Base-by-base conservation (phyloP, 2,329 filamentous ascomycete genomes). In the Dactylonectria estremocensis region DNA sequence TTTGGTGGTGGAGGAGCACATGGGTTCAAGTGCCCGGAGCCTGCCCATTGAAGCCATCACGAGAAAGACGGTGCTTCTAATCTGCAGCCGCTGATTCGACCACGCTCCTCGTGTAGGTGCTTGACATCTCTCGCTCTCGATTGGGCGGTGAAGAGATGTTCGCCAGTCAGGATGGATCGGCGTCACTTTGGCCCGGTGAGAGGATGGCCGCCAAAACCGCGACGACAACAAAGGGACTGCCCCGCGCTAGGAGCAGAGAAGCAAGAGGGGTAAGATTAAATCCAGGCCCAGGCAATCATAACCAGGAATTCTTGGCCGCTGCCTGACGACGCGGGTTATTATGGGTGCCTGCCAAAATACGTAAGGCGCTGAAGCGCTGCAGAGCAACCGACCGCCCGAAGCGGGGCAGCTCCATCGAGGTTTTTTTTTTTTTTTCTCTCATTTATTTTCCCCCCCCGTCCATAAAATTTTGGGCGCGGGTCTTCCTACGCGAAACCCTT, bases 401-500 rank as follows among this genome's bases (percentile, higher is more conserved):
- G 67, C 67, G 67, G 67, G 67, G 67, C 67, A 64, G 28, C 56
- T 56, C 54, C 57, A 35, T 60, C 28, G 40, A 43, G 37, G 54
- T 64, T 67, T 65, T 71, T 70, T 74, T 49, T 67, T 71, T 54
- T 54, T 28, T 45, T 49, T 57, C 33, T 18, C n/a, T 52, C 14
- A 43, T 59, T 43, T 18, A 56, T 55, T 48, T 14, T 40, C n/a
- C n/a, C 24, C 24, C 24, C 60, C 35, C 45, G 48, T 50, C 54
- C 49, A 14, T 35, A 66, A 70, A 64, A 59, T 68, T 70, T 68
- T 56, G 22, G 48, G 28, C 62, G 52, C 56, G 61, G 48, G 60
- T 52, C n/a, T 43, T 46, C 46, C 43, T 46, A 50, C 59, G 46
- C 60, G 58, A 49, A 45, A 62, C 52, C 45, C 45, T 68, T 62